Evolutionary conservation across 163 green algal genomes (phyloP).

Genomic region (Smithsoniella earleae): DNA sequence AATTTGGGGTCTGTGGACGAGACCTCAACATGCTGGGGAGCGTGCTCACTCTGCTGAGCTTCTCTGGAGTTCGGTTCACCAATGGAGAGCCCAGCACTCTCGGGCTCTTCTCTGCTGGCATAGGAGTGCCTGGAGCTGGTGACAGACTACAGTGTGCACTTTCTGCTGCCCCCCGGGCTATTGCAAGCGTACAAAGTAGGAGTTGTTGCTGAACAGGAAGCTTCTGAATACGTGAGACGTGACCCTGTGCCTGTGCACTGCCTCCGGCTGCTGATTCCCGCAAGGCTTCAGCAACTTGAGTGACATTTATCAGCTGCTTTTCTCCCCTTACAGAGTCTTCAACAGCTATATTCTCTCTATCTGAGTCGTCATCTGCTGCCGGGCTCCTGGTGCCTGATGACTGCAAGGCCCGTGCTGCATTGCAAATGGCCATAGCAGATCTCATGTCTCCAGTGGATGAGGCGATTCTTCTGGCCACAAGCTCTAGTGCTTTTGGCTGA

Average conservation of each 20-base stretch:
- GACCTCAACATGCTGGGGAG: neutral
- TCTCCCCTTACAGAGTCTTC: no score
- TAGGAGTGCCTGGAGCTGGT: neutral
- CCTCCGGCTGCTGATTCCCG: neutral
- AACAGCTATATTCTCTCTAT: no score
- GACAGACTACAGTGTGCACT: no score
- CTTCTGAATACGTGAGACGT: slow-evolving; percentile 5
- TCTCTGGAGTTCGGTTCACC: no score
- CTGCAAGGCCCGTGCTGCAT: neutral
- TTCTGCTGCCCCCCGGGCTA: neutral
- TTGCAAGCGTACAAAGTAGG: slow-evolving; percentile 2
- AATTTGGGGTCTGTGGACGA: no score
- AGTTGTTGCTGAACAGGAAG: slow-evolving; percentile 21
- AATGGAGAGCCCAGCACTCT: no score
- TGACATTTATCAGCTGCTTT: slow-evolving; percentile 9
- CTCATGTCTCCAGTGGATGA: slow-evolving; percentile 45
- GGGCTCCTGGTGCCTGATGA: no score
- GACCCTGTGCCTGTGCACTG: neutral
- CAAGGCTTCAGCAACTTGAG: neutral
- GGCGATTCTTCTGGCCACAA: slow-evolving; percentile 43
- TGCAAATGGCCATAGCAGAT: slow-evolving; percentile 9
- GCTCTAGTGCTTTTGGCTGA: slow-evolving; percentile 44
- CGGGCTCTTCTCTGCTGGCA: no score
- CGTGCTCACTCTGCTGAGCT: no score
- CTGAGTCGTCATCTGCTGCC: no score